A percentile compares a stretch with the other conserved stretches of the same genome.
Conservation (phyloP, 2,329 filamentous ascomycete species). For the Davidsoniella virescens region DNA sequence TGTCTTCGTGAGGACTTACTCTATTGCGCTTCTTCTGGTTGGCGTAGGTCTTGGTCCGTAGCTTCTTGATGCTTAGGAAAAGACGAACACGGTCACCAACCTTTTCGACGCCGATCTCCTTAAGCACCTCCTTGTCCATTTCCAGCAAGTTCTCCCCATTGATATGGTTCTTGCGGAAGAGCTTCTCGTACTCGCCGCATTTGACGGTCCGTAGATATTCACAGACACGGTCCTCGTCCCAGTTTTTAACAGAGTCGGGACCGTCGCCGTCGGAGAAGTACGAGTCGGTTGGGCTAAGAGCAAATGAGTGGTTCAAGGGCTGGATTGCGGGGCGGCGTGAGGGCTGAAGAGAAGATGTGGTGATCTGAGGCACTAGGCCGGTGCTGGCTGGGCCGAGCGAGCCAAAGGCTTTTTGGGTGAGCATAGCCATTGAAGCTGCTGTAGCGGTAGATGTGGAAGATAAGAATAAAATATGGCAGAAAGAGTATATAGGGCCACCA, state of each 20-base stretch:
- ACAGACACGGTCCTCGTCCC: conserved; percentile 82
- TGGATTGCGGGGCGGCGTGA: conserved; percentile 22
- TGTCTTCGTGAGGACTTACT: conserved; percentile 34
- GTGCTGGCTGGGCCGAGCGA: conserved; percentile 37
- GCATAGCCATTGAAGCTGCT: conserved; percentile 49
- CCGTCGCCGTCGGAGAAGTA: conserved; percentile 63
- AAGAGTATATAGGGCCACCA: not conserved
- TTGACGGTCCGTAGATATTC: conserved; percentile 86
- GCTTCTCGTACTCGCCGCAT: conserved; percentile 80
- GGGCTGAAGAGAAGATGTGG: conserved; percentile 31
- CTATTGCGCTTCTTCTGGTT: conserved; percentile 73
- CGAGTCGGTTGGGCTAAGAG: conserved; percentile 11
- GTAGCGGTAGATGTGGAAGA: not conserved
- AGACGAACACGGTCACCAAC: conserved; percentile 90
- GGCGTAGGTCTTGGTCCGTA: conserved; percentile 59
- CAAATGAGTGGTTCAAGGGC: conserved; percentile 7
- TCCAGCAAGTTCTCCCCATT: conserved; percentile 93
- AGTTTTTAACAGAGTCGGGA: conserved; percentile 61
- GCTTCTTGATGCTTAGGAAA: conserved; percentile 69
- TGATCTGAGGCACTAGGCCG: conserved; percentile 30
- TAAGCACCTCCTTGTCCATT: conserved; percentile 89
- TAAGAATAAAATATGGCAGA: not conserved
- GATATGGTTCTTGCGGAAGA: conserved; percentile 87
- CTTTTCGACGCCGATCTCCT: conserved; percentile 97
- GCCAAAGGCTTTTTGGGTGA: conserved; percentile 60